These are phyloP conservation scores for Hemileccinum impolitum DNA, from an alignment of 768 basidiomycete genomes.

Conservation along the genomic window DNA sequence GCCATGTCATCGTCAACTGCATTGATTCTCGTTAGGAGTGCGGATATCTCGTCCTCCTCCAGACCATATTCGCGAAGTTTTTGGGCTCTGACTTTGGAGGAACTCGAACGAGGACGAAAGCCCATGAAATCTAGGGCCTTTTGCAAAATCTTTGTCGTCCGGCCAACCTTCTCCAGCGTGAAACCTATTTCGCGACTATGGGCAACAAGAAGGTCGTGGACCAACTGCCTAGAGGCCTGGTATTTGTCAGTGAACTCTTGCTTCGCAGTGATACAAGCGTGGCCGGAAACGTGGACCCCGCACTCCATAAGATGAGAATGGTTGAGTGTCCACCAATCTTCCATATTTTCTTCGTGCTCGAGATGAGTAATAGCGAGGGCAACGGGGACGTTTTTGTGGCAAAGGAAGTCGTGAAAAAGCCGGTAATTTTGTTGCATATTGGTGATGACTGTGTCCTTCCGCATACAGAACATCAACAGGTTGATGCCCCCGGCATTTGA, in stretches of 20 bases:
- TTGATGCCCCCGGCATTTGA: constrained; percentile 34
- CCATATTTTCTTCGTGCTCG: constrained; percentile 35
- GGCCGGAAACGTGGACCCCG: constrained; percentile 23
- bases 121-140: constrained; percentile 23
- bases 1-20: constrained; percentile 21
- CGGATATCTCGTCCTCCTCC: constrained; percentile 18
- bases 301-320: constrained; percentile 15
- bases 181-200: constrained; percentile 19
- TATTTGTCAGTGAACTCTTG: constrained; percentile 26
- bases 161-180: constrained; percentile 20
- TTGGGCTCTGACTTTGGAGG: constrained; percentile 19
- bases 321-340: constrained; percentile 34
- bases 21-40: constrained; percentile 17
- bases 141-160: constrained; percentile 21
- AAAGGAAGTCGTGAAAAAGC: constrained; percentile 33
- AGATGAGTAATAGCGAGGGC: constrained; percentile 34
- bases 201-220: constrained; percentile 21
- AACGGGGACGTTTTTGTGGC: constrained; percentile 31
- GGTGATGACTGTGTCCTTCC: constrained; percentile 27
- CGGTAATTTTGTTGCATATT: constrained; percentile 29
- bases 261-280: constrained; percentile 35
- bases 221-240: constrained; percentile 16
- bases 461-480: constrained; percentile 41
- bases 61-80: constrained; percentile 29
- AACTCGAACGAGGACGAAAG: constrained; percentile 20